Evolutionary conservation across 257 asterid genomes (phyloP).

Genomic region (Hygrophila difformis): DNA sequence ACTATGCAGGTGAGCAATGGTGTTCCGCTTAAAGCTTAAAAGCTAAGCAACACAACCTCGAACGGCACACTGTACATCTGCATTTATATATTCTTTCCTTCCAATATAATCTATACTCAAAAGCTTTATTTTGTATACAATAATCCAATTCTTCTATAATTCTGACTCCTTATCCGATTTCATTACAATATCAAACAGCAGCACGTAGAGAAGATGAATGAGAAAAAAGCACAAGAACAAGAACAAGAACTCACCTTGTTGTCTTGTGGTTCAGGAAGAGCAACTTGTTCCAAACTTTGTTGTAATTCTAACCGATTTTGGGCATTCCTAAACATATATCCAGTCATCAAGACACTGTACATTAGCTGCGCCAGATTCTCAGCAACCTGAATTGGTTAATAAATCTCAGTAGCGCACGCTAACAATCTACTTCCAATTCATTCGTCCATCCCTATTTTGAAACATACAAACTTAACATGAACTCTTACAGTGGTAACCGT

Average conservation of each 20-base stretch:
- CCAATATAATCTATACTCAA: neutral
- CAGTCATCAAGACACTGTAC: slow-evolving; percentile 98
- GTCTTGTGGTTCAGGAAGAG: slow-evolving; percentile 86
- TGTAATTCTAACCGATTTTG: slow-evolving; percentile 88
- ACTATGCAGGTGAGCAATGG: neutral
- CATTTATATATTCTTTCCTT: neutral
- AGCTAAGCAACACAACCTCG: slow-evolving; percentile 11
- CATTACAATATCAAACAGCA: slow-evolving; percentile 2
- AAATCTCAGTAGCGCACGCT: slow-evolving; percentile 16
- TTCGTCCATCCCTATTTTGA: slow-evolving; percentile 1
- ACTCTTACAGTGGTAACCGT: slow-evolving; percentile 81
- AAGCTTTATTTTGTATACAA: slow-evolving; percentile 6
- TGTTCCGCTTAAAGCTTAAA: neutral
- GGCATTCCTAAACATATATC: slow-evolving; percentile 94
- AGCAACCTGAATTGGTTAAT: slow-evolving; percentile 54
- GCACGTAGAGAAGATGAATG: neutral
- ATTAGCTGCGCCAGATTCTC: slow-evolving; percentile 96
- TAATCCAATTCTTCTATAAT: neutral
- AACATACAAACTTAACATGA: neutral
- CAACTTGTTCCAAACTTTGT: slow-evolving; percentile 89
- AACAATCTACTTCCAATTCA: slow-evolving; percentile 5
- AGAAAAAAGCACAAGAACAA: slow-evolving; percentile 8
- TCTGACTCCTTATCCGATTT: slow-evolving; percentile 1
- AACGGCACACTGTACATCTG: neutral
- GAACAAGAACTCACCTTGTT: slow-evolving; percentile 32